Evolutionary conservation across 2,329 filamentous ascomycete genomes (phyloP).

Genomic region (Plenodomus biglobosus): DNA sequence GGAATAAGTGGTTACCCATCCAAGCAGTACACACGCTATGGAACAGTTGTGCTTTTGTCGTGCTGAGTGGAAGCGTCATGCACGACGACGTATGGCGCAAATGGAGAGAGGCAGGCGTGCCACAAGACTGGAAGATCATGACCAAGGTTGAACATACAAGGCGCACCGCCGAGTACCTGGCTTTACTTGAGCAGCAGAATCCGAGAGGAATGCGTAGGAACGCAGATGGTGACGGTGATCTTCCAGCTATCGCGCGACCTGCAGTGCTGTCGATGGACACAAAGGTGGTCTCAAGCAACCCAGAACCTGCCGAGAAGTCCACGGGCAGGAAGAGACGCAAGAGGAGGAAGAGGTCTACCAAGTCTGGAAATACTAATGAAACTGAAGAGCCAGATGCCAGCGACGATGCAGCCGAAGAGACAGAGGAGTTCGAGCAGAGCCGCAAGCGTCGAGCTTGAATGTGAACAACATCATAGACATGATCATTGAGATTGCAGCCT

Average conservation of each 20-base stretch:
- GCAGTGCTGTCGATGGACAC: conserved; percentile 16
- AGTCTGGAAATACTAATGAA: conserved; percentile 1
- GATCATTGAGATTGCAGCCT: not conserved
- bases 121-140: conserved; percentile 41
- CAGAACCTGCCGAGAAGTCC: conserved; percentile 3
- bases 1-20: conserved; percentile 39
- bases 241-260: conserved; percentile 24
- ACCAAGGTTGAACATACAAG: conserved; percentile 39
- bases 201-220: conserved; percentile 19
- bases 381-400: conserved; percentile 7
- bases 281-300: conserved; percentile 3
- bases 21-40: conserved; percentile 37
- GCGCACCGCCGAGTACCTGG: conserved; percentile 35
- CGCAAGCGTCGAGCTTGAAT: conserved; percentile 23
- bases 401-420: conserved; percentile 3
- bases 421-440: conserved; percentile 10
- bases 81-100: conserved; percentile 35
- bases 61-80: conserved; percentile 38
- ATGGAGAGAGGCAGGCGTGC: conserved; percentile 31
- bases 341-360: conserved; percentile 17
- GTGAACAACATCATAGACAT: not conserved
- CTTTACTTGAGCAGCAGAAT: conserved; percentile 27
- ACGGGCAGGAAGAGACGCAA: conserved; percentile 27
- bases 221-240: conserved; percentile 2
- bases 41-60: conserved; percentile 40